A percentile compares a stretch with the other conserved stretches of the same genome.
Conservation (phyloP, 306 rosid genomes). For the Cucurbita moschata region DNA sequence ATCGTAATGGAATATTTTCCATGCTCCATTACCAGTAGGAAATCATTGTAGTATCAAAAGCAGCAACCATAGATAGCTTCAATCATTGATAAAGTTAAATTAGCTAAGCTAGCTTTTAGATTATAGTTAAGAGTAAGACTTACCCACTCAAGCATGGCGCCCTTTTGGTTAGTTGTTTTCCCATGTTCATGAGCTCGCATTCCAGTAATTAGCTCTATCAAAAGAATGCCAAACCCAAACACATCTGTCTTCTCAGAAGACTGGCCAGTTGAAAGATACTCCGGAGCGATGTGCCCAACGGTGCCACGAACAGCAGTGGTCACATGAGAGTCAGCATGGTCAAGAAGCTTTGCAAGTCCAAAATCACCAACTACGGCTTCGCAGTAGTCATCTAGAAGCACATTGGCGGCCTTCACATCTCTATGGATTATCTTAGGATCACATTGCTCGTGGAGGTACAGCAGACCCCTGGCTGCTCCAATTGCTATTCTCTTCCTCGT, state of each 20-base stretch:
- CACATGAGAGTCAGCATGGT: conserved; percentile 90
- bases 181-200: conserved; percentile 91
- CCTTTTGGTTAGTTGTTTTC: conserved; percentile 75
- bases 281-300: conserved; percentile 95
- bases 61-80: background rate
- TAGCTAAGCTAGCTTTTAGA: background rate
- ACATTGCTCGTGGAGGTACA: conserved; percentile 89
- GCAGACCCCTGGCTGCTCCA: conserved; percentile 94
- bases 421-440: conserved; percentile 97
- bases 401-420: conserved; percentile 97
- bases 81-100: background rate
- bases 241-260: conserved; percentile 98
- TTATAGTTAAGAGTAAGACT: conserved; percentile 13
- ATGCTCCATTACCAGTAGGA: background rate
- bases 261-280: conserved; percentile 95
- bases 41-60: background rate
- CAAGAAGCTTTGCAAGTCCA: conserved; percentile 97
- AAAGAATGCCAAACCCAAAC: conserved; percentile 85
- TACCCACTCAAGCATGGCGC: conserved; percentile 95
- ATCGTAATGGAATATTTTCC: background rate
- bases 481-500: conserved; percentile 87
- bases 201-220: conserved; percentile 91
- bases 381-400: conserved; percentile 68
- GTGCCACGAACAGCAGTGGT: conserved; percentile 99
- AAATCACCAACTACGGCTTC: conserved; percentile 96